Base-by-base conservation (phyloP, 2,329 filamentous ascomycete genomes). In the Ophiostoma montium region DNA sequence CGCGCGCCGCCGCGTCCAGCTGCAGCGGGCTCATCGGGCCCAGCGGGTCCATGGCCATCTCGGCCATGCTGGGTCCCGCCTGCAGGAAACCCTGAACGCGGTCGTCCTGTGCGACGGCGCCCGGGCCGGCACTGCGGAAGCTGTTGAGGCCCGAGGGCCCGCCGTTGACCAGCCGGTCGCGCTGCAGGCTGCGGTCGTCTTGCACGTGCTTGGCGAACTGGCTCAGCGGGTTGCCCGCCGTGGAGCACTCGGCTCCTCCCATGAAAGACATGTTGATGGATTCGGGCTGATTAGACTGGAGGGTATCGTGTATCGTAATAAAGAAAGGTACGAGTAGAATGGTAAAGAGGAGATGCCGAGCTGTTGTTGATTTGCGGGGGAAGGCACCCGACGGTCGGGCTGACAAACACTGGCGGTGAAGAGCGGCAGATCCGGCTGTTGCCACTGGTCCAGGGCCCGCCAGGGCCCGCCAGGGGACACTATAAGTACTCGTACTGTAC, bases 191-290 rank as follows among this genome's bases (percentile, higher is more conserved):
- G 68, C 89, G 94, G 70, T 98, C 92, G 74, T 94, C 87, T 62
- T 94, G 86, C 50, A 92, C 86, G 66, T 95, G 89, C 68, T 98
- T 98, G 56, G 89, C 87, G 65, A 98, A 94, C 72, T 96, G 92
- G 63, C 86, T 90, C 60, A 98, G 80, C 51, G 94, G 92, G 67
- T 98, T 98, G 61, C 84, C 87, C 56, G 86, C 88, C 54, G 92
- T 94, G 50, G 90, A 96, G 75, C 92, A 98, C 70, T 96, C 92
- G 59, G 90, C 85, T 59, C 90, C 89, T 67, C 87, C 86, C 60
- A 96, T 76, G 66, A 98, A 96, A 49, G 90, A 95, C 90, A 98
- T 96, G 35, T 33, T 32, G 41, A 8, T 13, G 27, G 12, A 12
- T 19, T 15, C 2, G 21, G 10, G 27, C 21, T 39, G 18, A 7